These are phyloP conservation scores for Gaeumannomyces tritici DNA, from an alignment of 2,329 filamentous ascomycete genomes.

Conservation along the genomic window DNA sequence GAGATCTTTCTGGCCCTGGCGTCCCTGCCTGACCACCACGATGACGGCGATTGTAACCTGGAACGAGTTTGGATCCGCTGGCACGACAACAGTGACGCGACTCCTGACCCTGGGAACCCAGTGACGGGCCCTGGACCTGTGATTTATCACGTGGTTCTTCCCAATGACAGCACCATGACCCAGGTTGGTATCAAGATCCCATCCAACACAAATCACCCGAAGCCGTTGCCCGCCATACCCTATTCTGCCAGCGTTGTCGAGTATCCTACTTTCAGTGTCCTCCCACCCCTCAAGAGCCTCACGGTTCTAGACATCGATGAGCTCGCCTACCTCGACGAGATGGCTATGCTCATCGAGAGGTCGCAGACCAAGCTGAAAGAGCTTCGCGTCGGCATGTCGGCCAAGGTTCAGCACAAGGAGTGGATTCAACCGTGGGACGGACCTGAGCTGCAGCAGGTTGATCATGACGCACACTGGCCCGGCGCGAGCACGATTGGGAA, in stretches of 20 bases:
- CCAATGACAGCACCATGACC: slow-evolving; percentile 27
- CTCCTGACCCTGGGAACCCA: background rate
- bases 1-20: slow-evolving; percentile 75
- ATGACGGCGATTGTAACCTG: slow-evolving; percentile 54
- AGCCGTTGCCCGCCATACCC: slow-evolving; percentile 27
- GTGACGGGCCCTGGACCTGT: background rate
- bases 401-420: slow-evolving; percentile 31
- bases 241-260: slow-evolving; percentile 55
- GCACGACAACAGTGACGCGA: slow-evolving; percentile 59
- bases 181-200: slow-evolving; percentile 28
- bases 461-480: slow-evolving; percentile 46
- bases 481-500: slow-evolving; percentile 50
- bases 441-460: slow-evolving; percentile 51
- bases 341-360: slow-evolving; percentile 65
- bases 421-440: slow-evolving; percentile 58
- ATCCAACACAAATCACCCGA: slow-evolving; percentile 17
- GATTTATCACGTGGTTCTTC: slow-evolving; percentile 13
- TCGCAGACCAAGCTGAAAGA: slow-evolving; percentile 59
- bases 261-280: slow-evolving; percentile 69
- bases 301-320: slow-evolving; percentile 77
- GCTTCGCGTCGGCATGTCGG: slow-evolving; percentile 63
- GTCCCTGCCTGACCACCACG: slow-evolving; percentile 53
- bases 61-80: slow-evolving; percentile 72
- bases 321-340: slow-evolving; percentile 72
- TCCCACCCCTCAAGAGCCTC: slow-evolving; percentile 65